Conservation (phyloP, 176 grass and related monocot species). For the Ananas comosus region DNA sequence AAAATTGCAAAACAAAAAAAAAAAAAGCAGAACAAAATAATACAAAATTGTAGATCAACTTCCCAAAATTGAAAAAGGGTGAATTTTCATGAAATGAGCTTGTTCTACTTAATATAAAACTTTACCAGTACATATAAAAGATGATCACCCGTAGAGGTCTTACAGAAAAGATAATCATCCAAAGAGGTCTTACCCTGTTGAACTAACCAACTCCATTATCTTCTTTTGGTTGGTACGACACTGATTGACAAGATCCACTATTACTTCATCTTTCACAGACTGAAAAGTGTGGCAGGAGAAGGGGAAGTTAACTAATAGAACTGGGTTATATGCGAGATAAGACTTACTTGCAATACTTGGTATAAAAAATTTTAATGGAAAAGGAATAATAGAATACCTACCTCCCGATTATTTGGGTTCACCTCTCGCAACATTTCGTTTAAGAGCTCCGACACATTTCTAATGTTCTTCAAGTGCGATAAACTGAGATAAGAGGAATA, state of each 20-base stretch:
- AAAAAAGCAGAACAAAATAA: not conserved
- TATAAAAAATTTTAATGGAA: not conserved
- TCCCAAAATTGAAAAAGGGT: no score
- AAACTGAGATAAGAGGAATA: slow-evolving; percentile 32
- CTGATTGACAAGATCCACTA: slow-evolving; percentile 68
- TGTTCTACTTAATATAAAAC: no score
- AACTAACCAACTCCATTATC: slow-evolving; percentile 68
- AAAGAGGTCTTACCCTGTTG: slow-evolving; percentile 49
- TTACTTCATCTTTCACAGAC: slow-evolving; percentile 73
- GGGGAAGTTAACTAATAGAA: not conserved
- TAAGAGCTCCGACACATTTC: slow-evolving; percentile 58
- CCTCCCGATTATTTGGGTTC: slow-evolving; percentile 51
- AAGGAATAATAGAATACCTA: slow-evolving; percentile 13
- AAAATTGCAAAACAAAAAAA: no score
- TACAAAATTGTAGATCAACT: not conserved
- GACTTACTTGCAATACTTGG: not conserved
- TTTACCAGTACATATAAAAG: not conserved
- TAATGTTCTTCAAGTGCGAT: slow-evolving; percentile 65
- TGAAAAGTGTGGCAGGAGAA: slow-evolving; percentile 13
- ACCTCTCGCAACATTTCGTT: slow-evolving; percentile 79
- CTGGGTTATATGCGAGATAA: not conserved
- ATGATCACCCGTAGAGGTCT: not conserved
- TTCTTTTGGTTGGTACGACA: slow-evolving; percentile 69
- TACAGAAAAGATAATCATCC: not conserved
- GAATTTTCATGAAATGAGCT: no score